Evolutionary conservation across 2,329 filamentous ascomycete genomes (phyloP).

Genomic region (Ilyonectria mors-panacis): DNA sequence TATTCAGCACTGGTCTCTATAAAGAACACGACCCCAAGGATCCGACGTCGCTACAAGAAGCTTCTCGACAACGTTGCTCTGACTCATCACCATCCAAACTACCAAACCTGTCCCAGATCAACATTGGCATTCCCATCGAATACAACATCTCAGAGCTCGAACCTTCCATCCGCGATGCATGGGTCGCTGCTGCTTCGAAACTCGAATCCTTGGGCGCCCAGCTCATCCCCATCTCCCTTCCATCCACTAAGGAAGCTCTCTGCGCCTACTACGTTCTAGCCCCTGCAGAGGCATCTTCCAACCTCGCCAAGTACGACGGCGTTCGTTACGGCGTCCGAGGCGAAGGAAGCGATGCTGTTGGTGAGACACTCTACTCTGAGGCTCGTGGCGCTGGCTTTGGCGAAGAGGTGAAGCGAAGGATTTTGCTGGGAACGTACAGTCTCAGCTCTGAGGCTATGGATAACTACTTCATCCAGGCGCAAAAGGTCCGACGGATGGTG

Average conservation of each 20-base stretch:
- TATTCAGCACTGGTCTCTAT: conserved; percentile 65
- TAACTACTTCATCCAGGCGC: conserved; percentile 97
- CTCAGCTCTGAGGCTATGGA: conserved; percentile 92
- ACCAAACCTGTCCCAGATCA: conserved; percentile 53
- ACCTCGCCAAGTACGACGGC: conserved; percentile 96
- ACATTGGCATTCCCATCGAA: conserved; percentile 76
- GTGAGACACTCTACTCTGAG: conserved; percentile 80
- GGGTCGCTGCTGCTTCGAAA: conserved; percentile 72
- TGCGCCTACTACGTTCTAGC: conserved; percentile 97
- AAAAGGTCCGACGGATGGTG: conserved; percentile 87
- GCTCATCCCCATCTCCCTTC: conserved; percentile 83
- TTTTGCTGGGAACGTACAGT: conserved; percentile 90
- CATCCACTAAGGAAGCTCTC: conserved; percentile 86
- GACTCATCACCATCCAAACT: conserved; percentile 45
- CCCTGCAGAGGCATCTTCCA: conserved; percentile 94
- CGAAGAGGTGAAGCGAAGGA: conserved; percentile 86
- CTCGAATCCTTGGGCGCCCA: conserved; percentile 78
- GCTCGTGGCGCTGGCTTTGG: conserved; percentile 85
- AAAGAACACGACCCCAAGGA: conserved; percentile 76
- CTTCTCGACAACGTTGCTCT: conserved; percentile 67
- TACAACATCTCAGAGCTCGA: conserved; percentile 92
- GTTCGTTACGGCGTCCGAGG: conserved; percentile 85
- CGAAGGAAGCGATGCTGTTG: conserved; percentile 66
- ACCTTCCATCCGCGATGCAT: conserved; percentile 76
- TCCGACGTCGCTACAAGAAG: conserved; percentile 77